Conservation (phyloP, 169 alveolate species). For the Plasmodium gallinaceum region DNA sequence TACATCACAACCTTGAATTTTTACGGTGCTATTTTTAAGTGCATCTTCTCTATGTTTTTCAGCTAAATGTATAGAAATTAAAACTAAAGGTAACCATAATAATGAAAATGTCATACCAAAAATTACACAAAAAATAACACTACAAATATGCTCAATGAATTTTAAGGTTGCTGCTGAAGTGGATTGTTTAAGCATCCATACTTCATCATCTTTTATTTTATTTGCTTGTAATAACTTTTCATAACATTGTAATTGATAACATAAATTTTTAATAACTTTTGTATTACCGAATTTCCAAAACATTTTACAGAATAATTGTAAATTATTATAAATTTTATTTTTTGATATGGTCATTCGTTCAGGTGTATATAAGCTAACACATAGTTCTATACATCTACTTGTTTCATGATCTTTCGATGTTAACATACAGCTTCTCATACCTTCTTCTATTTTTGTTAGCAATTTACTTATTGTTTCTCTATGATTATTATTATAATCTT, state of each 20-base stretch:
- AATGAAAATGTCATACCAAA: slow-evolving; percentile 90
- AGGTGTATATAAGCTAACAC: slow-evolving; percentile 91
- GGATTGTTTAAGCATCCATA: slow-evolving; percentile 93
- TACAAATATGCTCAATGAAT: slow-evolving; percentile 83
- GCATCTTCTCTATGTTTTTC: slow-evolving; percentile 89
- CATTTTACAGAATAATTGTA: slow-evolving; percentile 86
- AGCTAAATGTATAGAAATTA: slow-evolving; percentile 88
- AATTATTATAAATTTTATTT: slow-evolving; percentile 86
- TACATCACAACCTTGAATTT: slow-evolving; percentile 91
- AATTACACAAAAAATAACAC: slow-evolving; percentile 80
- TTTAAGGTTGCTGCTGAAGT: slow-evolving; percentile 88
- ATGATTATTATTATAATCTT: slow-evolving; percentile 85
- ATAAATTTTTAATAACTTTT: slow-evolving; percentile 83
- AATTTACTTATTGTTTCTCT: slow-evolving; percentile 83
- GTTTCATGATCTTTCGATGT: slow-evolving; percentile 87
- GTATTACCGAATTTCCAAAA: slow-evolving; percentile 88
- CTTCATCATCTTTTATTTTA: slow-evolving; percentile 90
- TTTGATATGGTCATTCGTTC: slow-evolving; percentile 89
- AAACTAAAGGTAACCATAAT: slow-evolving; percentile 91
- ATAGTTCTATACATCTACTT: slow-evolving; percentile 85
- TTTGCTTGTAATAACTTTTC: slow-evolving; percentile 84
- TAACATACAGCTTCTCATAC: slow-evolving; percentile 86
- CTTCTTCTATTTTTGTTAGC: slow-evolving; percentile 85
- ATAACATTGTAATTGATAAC: slow-evolving; percentile 86
- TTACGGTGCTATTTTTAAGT: slow-evolving; percentile 87